Evolutionary conservation across 768 basidiomycete species (phyloP).

Genomic region (Suillus tomentosus): DNA sequence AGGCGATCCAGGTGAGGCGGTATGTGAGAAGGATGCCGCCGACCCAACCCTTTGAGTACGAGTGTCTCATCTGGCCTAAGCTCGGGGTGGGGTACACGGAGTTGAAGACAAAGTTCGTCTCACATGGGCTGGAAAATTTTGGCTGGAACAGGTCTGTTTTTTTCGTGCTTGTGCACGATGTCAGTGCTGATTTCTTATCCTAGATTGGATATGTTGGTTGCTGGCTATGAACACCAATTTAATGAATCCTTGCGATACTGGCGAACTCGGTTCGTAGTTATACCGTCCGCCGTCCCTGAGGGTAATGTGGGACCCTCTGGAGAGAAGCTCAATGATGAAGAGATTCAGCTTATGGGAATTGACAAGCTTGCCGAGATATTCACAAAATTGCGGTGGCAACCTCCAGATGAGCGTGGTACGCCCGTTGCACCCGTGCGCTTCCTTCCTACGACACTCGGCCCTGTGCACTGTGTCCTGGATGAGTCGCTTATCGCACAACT

Average conservation of each 20-base stretch:
- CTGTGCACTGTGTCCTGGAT: conserved; percentile 78
- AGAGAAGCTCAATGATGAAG: conserved; percentile 82
- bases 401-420: conserved; percentile 42
- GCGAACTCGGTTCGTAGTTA: conserved; percentile 91
- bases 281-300: conserved; percentile 74
- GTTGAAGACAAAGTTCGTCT: conserved; percentile 69
- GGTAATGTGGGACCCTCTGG: conserved; percentile 59
- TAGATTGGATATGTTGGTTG: conserved; percentile 84
- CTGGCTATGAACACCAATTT: conserved; percentile 79
- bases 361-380: conserved; percentile 91
- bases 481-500: conserved; percentile 77
- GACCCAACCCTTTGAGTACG: conserved; percentile 70
- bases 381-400: conserved; percentile 79
- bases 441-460: conserved; percentile 83
- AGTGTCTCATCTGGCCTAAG: conserved; percentile 93
- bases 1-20: conserved; percentile 83
- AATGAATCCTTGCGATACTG: conserved; percentile 87
- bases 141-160: conserved; percentile 77
- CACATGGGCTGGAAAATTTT: conserved; percentile 80
- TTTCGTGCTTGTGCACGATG: conserved; percentile 3
- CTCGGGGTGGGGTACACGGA: conserved; percentile 86
- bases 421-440: conserved; percentile 68
- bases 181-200: conserved; percentile 3
- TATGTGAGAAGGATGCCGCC: conserved; percentile 76
- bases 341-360: conserved; percentile 85